These are phyloP conservation scores for Stropharia rugosoannulata DNA, from an alignment of 768 basidiomycete species.

Conservation along the genomic window DNA sequence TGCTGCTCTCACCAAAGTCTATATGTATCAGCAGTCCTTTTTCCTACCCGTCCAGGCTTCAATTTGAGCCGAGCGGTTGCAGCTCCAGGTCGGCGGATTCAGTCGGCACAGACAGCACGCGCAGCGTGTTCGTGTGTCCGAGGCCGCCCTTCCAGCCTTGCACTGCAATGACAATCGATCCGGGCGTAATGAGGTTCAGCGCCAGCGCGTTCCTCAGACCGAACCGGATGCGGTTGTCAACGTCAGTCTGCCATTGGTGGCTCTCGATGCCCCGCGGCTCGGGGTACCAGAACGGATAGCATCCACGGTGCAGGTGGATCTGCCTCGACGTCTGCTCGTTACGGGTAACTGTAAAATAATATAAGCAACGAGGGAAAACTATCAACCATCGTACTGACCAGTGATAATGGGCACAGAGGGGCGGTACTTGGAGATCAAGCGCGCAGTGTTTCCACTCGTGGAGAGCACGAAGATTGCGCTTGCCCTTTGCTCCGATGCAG, in stretches of 20 bases:
- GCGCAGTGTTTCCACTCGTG: constrained; percentile 94
- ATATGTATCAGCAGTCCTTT: not conserved
- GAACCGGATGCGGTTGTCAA: constrained; percentile 87
- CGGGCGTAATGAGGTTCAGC: constrained; percentile 85
- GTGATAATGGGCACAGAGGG: constrained; percentile 93
- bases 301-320: constrained; percentile 94
- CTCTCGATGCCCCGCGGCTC: constrained; percentile 88
- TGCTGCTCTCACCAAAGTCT: not conserved
- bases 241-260: constrained; percentile 97
- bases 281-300: constrained; percentile 96
- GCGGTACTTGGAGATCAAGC: constrained; percentile 94
- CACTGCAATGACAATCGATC: constrained; percentile 88
- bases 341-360: constrained; percentile 72
- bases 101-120: constrained; percentile 81
- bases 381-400: constrained; percentile 45
- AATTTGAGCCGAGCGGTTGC: constrained; percentile 50
- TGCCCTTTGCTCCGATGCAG: constrained; percentile 92
- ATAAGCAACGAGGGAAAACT: not conserved
- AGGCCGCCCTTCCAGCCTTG: constrained; percentile 99
- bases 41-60: not conserved
- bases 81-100: constrained; percentile 75
- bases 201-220: constrained; percentile 82
- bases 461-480: constrained; percentile 95
- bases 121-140: constrained; percentile 91
- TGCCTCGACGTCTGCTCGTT: constrained; percentile 95